phyloP scores from a whole-genome alignment of 192 early-diverging fungal genomes.

The Gryganskiella cystojenkinii region DNA sequence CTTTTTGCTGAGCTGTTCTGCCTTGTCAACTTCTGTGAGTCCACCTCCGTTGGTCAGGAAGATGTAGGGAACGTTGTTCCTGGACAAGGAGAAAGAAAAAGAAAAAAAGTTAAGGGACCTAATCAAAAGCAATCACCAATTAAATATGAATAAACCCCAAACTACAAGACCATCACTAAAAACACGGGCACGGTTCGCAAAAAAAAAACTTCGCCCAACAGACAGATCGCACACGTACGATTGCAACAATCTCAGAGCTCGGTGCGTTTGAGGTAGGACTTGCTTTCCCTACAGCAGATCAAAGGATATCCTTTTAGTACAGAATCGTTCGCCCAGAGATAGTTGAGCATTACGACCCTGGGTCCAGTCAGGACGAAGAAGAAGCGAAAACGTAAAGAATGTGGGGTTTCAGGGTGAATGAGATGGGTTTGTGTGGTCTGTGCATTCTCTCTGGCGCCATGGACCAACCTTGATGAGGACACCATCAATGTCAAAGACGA shows the following conservation, averaged over 20 bases:
- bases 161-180: background rate
- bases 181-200: background rate
- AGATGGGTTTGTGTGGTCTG: background rate
- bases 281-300: constrained; percentile 65
- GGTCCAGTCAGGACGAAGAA: too few species aligned
- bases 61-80: constrained; percentile 78
- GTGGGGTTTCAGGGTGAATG: too few species aligned
- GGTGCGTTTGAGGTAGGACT: constrained; percentile 73
- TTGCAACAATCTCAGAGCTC: constrained; percentile 73
- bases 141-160: background rate
- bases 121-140: background rate
- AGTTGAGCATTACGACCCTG: background rate
- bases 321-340: background rate
- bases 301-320: background rate
- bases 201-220: background rate
- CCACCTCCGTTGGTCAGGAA: constrained; percentile 94
- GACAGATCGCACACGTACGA: constrained; percentile 51
- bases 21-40: constrained; percentile 78
- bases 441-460: too few species aligned
- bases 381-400: too few species aligned
- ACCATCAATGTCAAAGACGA: constrained; percentile 88
- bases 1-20: constrained; percentile 68
- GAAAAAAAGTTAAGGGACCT: background rate
- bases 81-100: background rate
- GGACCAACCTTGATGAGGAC: constrained; percentile 81